These are phyloP conservation scores for Lepiota venenata DNA, from an alignment of 768 basidiomycete genomes.

Conservation along the genomic window DNA sequence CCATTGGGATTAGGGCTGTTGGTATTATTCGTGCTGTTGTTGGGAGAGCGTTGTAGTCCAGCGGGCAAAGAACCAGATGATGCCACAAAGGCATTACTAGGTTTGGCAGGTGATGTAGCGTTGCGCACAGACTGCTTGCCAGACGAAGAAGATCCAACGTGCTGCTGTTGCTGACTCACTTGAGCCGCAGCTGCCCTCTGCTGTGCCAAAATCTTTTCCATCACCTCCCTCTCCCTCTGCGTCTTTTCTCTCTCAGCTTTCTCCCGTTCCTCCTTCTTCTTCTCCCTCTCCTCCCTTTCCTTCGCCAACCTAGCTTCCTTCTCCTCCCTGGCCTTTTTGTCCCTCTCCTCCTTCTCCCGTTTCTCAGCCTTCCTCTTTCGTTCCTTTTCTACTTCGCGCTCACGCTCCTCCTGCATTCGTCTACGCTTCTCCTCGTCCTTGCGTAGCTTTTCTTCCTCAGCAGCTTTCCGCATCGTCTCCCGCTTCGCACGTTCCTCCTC, in stretches of 20 bases:
- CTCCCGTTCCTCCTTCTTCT: slow-evolving; percentile 38
- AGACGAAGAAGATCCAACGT: slow-evolving; percentile 18
- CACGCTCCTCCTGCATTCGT: slow-evolving; percentile 75
- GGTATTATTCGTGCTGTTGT: slow-evolving; percentile 23
- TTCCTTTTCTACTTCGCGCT: slow-evolving; percentile 74
- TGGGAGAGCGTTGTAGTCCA: slow-evolving; percentile 37
- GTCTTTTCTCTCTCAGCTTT: slow-evolving; percentile 30
- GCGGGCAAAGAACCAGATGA: slow-evolving; percentile 43
- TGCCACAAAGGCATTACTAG: slow-evolving; percentile 29
- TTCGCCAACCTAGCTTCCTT: slow-evolving; percentile 64
- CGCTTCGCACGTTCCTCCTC: slow-evolving; percentile 86
- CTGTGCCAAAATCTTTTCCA: slow-evolving; percentile 28
- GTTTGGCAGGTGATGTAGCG: slow-evolving; percentile 23
- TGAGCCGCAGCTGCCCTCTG: slow-evolving; percentile 44
- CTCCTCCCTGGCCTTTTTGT: slow-evolving; percentile 66
- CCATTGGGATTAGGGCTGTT: slow-evolving; percentile 28
- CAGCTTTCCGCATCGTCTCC: slow-evolving; percentile 70
- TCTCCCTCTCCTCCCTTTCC: slow-evolving; percentile 54
- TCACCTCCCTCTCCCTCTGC: slow-evolving; percentile 26
- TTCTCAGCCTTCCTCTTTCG: slow-evolving; percentile 68
- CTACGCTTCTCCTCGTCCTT: slow-evolving; percentile 84
- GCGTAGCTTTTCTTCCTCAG: slow-evolving; percentile 78
- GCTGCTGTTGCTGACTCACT: slow-evolving; percentile 13
- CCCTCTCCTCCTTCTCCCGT: slow-evolving; percentile 72
- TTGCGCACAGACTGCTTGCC: slow-evolving; percentile 44